A percentile compares a stretch with the other conserved stretches of the same genome.
phyloP scores from a whole-genome alignment of 2,329 filamentous ascomycete genomes.

The Rutstroemia sp. region DNA sequence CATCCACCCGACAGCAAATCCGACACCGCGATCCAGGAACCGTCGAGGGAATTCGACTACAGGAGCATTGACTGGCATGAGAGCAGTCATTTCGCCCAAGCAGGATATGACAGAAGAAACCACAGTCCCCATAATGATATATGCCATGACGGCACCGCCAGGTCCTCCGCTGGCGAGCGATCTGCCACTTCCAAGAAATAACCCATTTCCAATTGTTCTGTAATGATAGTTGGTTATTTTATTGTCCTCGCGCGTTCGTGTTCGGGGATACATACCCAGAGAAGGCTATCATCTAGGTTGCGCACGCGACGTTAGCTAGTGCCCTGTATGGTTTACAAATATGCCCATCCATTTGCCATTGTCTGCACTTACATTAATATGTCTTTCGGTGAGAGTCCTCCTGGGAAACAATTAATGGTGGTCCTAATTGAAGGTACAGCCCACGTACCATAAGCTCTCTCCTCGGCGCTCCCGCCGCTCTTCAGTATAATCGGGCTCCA shows the following conservation, averaged over 20 bases:
- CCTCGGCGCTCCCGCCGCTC: slow-evolving; percentile 23
- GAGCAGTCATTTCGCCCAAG: slow-evolving; percentile 34
- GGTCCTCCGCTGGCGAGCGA: slow-evolving; percentile 35
- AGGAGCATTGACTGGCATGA: slow-evolving; percentile 35
- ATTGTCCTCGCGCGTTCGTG: slow-evolving; percentile 1
- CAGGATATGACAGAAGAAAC: slow-evolving; percentile 37
- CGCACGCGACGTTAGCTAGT: slow-evolving; percentile 6
- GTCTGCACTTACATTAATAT: slow-evolving; percentile 31
- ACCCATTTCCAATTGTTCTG: slow-evolving; percentile 36
- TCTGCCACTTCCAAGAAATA: slow-evolving; percentile 35
- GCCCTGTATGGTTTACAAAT: neutral
- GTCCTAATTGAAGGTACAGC: neutral
- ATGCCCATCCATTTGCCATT: neutral
- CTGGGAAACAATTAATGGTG: slow-evolving; percentile 21
- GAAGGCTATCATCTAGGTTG: slow-evolving; percentile 36
- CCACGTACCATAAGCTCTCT: slow-evolving; percentile 24
- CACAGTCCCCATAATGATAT: slow-evolving; percentile 37
- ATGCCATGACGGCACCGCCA: slow-evolving; percentile 34
- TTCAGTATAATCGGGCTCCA: slow-evolving; percentile 20
- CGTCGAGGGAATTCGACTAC: slow-evolving; percentile 34
- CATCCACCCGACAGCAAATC: slow-evolving; percentile 34
- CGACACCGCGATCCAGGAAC: slow-evolving; percentile 32
- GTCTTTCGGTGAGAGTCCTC: slow-evolving; percentile 35
- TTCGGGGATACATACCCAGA: slow-evolving; percentile 30
- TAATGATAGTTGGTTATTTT: slow-evolving; percentile 4